Base-by-base conservation (phyloP, 1,284 basidiomycete genomes). In the Salmacisia buchloeana region DNA sequence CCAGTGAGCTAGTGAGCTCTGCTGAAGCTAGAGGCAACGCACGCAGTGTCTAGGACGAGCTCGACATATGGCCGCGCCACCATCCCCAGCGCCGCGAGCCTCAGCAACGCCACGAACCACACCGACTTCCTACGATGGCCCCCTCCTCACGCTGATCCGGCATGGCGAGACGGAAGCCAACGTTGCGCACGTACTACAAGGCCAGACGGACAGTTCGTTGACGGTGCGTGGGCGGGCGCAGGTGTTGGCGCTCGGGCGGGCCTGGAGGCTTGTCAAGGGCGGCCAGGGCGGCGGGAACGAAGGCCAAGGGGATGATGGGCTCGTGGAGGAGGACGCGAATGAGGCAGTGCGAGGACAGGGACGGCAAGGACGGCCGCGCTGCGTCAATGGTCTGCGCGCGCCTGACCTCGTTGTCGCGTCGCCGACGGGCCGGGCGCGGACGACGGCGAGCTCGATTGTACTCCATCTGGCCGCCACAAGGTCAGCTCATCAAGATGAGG, bases 161-260 rank as follows among this genome's bases (percentile, higher is more conserved):
- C 76, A 78, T 62, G 72, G 63, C 13, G 68, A 78, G 59, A 75
- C 76, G 2, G 69, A 66, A 2, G 76, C 70, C n/a, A 78, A 78
- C 62, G 67, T 71, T 36, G 71, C 75, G 18, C 70, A 69, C 3
- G 54, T 78, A 3, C 67, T 78, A 4, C 76, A 78, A 62, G 76
- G 76, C 18, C 67, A 70, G 9, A 70, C 74, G 3, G 76, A 78
- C 49, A 75, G 75, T 6, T 71, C 72, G 1, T 45, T 78, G 9
- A 71, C 75, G 2, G 58, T 64, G 4, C 63, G 61, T 21, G 76
- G 76, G 2, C 63, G 70, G 29, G 63, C 64, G n/a, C 76, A 78
- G 65, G 64, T 74, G 13, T 60, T 68, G 39, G 64, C 66, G 2
- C 63, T 78, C 1, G 67, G 60, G 12, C 23, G 25, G 36, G 35